Conservation (phyloP, 345 rosid genomes). For the Cardamine occulta region DNA sequence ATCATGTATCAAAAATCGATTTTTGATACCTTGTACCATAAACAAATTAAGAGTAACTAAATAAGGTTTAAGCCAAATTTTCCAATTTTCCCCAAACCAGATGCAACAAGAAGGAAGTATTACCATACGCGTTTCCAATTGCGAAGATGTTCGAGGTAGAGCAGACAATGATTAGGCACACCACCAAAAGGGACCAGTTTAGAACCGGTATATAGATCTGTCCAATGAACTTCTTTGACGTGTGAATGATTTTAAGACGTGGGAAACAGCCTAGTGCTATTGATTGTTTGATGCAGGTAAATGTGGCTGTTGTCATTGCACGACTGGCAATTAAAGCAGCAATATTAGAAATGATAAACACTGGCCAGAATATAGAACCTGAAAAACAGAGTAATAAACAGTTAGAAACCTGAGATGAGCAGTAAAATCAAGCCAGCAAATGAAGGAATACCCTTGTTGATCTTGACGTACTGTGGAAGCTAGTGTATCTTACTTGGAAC, state of each 20-base stretch:
- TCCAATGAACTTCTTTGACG: constrained; percentile 98
- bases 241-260: constrained; percentile 93
- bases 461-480: constrained; percentile 41
- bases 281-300: constrained; percentile 98
- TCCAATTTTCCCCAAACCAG: constrained; percentile 3
- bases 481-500: constrained; percentile 78
- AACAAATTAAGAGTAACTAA: constrained; percentile 10
- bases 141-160: constrained; percentile 76
- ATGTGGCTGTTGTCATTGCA: constrained; percentile 95
- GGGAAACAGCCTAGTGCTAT: constrained; percentile 97
- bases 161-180: constrained; percentile 78
- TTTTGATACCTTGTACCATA: constrained; percentile 8
- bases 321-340: constrained; percentile 98
- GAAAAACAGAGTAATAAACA: constrained; percentile 36
- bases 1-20: constrained; percentile 7
- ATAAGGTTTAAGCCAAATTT: constrained; percentile 7
- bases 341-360: constrained; percentile 76
- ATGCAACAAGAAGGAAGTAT: constrained; percentile 41
- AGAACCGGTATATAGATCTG: constrained; percentile 97
- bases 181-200: constrained; percentile 93
- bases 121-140: constrained; percentile 99
- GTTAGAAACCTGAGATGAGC: constrained; percentile 19
- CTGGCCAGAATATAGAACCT: constrained; percentile 87
- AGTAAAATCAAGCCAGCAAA: constrained; percentile 34
- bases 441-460: constrained; percentile 39